Evolutionary conservation across 1,284 basidiomycete species (phyloP).

Genomic region (Tilletia walkeri): DNA sequence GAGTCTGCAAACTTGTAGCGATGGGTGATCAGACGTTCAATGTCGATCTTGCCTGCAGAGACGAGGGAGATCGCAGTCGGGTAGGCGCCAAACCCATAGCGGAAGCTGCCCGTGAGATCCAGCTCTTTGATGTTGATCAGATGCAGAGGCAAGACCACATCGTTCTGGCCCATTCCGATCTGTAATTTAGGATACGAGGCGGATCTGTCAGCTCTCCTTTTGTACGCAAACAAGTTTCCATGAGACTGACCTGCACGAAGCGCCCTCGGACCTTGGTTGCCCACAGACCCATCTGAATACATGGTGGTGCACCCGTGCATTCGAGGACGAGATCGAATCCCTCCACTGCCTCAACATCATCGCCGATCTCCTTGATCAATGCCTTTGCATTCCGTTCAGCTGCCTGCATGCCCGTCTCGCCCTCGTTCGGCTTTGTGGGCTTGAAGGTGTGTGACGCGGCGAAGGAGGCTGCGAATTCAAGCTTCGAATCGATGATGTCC

Average conservation of each 20-base stretch:
- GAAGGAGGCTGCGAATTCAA: conserved; percentile 82
- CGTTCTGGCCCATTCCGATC: conserved; percentile 62
- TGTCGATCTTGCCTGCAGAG: conserved; percentile 60
- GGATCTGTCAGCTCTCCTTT: not conserved
- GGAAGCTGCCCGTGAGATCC: conserved; percentile 79
- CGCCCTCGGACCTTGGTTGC: conserved; percentile 40
- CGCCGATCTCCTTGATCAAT: conserved; percentile 57
- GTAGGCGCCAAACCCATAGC: conserved; percentile 75
- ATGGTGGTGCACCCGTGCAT: conserved; percentile 60
- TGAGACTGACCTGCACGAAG: conserved; percentile 35
- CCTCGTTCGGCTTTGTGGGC: conserved; percentile 58
- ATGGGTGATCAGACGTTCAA: conserved; percentile 65
- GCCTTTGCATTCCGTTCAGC: conserved; percentile 61
- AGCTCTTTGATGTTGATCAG: conserved; percentile 67
- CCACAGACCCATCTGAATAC: conserved; percentile 49
- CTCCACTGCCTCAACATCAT: conserved; percentile 58
- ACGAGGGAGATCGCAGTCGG: conserved; percentile 63
- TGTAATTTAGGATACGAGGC: conserved; percentile 46
- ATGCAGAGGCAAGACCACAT: conserved; percentile 53
- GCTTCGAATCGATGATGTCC: conserved; percentile 75
- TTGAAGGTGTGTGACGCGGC: conserved; percentile 80
- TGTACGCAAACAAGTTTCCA: not conserved
- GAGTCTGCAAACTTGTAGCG: conserved; percentile 60
- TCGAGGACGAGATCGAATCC: conserved; percentile 66
- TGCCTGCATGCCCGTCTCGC: conserved; percentile 52